Evolutionary conservation across 2,329 filamentous ascomycete species (phyloP).

Genomic region (Coleophoma eucalyptorum): DNA sequence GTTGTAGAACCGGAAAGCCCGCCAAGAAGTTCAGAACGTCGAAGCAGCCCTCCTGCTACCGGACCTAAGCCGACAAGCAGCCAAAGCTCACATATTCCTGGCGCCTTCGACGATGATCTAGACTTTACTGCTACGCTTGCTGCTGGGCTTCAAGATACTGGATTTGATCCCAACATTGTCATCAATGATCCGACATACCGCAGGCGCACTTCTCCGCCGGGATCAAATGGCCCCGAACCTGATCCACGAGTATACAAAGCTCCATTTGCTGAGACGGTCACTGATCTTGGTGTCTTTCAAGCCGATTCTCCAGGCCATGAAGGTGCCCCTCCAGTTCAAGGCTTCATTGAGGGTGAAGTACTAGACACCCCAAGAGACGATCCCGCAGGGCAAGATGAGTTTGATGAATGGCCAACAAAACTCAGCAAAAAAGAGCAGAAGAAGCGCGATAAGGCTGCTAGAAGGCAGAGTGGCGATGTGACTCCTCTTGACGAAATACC

Average conservation of each 20-base stretch:
- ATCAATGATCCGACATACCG: conserved; percentile 63
- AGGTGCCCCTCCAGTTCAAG: conserved; percentile 28
- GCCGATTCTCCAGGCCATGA: conserved; percentile 9
- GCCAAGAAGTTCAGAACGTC: conserved; percentile 16
- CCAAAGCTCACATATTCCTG: conserved; percentile 52
- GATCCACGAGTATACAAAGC: conserved; percentile 33
- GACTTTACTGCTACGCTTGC: conserved; percentile 68
- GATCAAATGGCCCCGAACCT: conserved; percentile 45
- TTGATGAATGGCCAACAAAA: conserved; percentile 25
- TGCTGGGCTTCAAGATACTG: conserved; percentile 64
- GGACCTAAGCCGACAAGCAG: conserved; percentile 54
- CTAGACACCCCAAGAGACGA: conserved; percentile 36
- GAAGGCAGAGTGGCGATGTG: conserved; percentile 19
- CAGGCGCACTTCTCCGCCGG: conserved; percentile 59
- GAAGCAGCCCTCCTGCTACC: conserved; percentile 40
- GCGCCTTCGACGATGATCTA: conserved; percentile 62
- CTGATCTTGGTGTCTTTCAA: conserved; percentile 31
- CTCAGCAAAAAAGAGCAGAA: conserved; percentile 36
- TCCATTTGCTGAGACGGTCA: conserved; percentile 45
- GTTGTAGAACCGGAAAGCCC: conserved; percentile 18
- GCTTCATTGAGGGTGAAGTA: conserved; percentile 45
- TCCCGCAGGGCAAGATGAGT: conserved; percentile 27
- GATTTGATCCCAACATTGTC: conserved; percentile 68
- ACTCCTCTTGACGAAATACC: conserved; percentile 11
- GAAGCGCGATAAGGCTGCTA: conserved; percentile 38